A percentile compares a stretch with the other conserved stretches of the same genome.
phyloP scores from a whole-genome alignment of 208 protist species.

The Spongospora subterranea region DNA sequence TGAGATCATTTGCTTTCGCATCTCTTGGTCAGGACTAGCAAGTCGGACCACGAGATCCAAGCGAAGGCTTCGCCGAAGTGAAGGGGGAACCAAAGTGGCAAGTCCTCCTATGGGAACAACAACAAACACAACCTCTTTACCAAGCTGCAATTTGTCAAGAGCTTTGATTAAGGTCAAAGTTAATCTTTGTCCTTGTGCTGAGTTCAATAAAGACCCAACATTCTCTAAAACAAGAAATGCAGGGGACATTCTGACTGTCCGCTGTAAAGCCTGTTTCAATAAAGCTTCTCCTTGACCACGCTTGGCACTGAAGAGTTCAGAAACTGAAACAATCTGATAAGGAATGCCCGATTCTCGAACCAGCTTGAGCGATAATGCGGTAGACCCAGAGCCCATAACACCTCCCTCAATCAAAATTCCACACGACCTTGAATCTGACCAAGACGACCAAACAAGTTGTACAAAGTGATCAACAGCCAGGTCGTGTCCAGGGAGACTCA shows the following conservation, averaged over 20 bases:
- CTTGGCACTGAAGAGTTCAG: neutral
- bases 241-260: neutral
- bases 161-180: neutral
- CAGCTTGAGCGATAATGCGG: too few species aligned
- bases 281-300: neutral
- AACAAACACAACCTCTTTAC: neutral
- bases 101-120: neutral
- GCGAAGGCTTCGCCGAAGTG: slow-evolving; percentile 16
- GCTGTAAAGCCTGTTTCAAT: neutral
- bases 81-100: neutral
- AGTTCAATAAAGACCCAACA: neutral
- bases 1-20: neutral
- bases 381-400: too few species aligned
- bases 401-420: neutral
- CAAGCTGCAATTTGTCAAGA: slow-evolving; percentile 15
- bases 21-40: neutral
- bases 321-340: neutral
- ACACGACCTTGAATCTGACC: neutral
- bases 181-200: neutral
- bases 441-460: neutral
- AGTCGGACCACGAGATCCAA: slow-evolving; percentile 27
- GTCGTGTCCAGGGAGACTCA: neutral
- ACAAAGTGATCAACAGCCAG: neutral
- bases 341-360: neutral
- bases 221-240: neutral